phyloP scores from a whole-genome alignment of 306 rosid genomes.

The Sicyos edulis region DNA sequence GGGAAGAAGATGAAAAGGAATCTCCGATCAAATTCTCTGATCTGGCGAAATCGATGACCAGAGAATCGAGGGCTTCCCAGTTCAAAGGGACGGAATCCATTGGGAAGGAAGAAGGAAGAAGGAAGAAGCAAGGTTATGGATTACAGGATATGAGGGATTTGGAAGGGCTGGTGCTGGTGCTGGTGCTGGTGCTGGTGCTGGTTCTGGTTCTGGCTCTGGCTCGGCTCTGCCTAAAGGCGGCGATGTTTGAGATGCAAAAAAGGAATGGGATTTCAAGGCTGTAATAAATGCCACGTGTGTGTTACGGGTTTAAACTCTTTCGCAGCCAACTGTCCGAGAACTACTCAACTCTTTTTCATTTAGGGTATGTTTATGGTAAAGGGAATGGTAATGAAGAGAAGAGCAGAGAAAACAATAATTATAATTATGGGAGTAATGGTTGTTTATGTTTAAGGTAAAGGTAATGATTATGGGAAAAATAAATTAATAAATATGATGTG shows the following conservation, averaged over 20 bases:
- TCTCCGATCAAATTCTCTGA: slow-evolving; percentile 81
- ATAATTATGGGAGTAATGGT: no score
- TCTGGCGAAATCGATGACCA: slow-evolving; percentile 80
- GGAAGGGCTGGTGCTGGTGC: neutral
- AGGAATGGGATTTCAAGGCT: neutral
- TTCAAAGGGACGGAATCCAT: slow-evolving; percentile 82
- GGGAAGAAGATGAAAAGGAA: slow-evolving; percentile 26
- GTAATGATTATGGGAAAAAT: no score
- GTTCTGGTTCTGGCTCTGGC: neutral
- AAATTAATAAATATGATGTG: no score
- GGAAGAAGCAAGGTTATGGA: neutral
- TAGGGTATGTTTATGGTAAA: no score
- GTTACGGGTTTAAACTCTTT: neutral
- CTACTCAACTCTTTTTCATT: neutral
- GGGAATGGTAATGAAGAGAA: no score
- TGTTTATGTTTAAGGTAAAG: no score
- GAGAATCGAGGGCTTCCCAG: slow-evolving; percentile 89
- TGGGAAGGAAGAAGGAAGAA: neutral
- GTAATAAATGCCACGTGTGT: neutral
- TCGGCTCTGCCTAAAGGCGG: neutral
- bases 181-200: neutral
- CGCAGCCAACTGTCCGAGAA: neutral
- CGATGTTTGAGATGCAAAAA: neutral
- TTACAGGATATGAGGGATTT: neutral
- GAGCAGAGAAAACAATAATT: no score